Evolutionary conservation across 1,139 yeast genomes (phyloP), one percentile per base, ranked within the genome.

Genomic region (Geotrichum siamense): DNA sequence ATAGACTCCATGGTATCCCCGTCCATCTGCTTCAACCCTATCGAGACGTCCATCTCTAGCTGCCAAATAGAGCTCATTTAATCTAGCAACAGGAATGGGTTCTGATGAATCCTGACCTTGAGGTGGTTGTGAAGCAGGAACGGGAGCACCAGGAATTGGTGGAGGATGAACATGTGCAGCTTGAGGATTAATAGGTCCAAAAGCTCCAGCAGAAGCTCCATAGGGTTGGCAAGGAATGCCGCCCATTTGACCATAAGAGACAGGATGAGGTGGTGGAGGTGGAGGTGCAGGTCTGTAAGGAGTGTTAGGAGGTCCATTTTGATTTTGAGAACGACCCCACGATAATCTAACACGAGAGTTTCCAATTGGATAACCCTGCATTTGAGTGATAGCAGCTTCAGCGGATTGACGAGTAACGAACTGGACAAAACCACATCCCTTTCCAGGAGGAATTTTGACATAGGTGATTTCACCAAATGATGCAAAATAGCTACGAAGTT

Each of bases 361-460:
- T 10, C 87, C 93, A 56, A 89, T 81, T 29, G 87, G 79, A 58
- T 80, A 87, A 3, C 96, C 96, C 65, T 87, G 95, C 94, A 89
- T 82, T 43, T 84, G 84, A 36, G 82, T 76, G 53, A 87, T 86
- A 12, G 96, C 95, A 41, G 79, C 79, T 62, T 87, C 96, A 0
- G 96, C 96, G 52, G 86, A 83, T 51, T 79, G 81, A 48, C 94
- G 72, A 33, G 78, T 75, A 23, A 79, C 74, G 60, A 79, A 87
- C 62, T 84, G 93, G 46, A 87, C 89, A 67, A 87, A 89, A 1
- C 96, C 97, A 65, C 96, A 87, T 47, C 93, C 93, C 60, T 87
- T 87, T 13, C 95, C 95, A 3, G 82, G 79, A 8, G 96, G 96
- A 41, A 87, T 84, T 60, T 86, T 85, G 42, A 87, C 91, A 56